Percentiles rank a stretch among this genome's conserved stretches.
Conservation (phyloP, 768 basidiomycete species). For the Tulasnella sp. region DNA sequence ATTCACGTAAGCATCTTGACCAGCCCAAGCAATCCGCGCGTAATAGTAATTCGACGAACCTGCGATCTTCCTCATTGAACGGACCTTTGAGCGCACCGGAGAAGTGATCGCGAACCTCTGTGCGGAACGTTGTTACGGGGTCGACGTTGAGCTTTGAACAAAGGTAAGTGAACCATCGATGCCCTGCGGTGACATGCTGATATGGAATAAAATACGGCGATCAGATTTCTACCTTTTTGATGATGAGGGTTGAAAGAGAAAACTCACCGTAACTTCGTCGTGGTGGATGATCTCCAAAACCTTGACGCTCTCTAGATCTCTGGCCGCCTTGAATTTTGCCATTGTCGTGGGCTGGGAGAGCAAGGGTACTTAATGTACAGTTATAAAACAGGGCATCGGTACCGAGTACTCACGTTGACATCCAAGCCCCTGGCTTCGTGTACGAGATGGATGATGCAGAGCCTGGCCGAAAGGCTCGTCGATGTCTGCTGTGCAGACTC, state of each 20-base stretch:
- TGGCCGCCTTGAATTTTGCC: slow-evolving; percentile 51
- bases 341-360: slow-evolving; percentile 48
- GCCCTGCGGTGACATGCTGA: slow-evolving; percentile 71
- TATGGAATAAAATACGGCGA: neutral
- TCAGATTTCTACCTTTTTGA: neutral
- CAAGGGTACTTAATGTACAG: neutral
- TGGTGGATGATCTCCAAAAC: slow-evolving; percentile 67
- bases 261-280: slow-evolving; percentile 47
- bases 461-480: slow-evolving; percentile 53
- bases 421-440: slow-evolving; percentile 79
- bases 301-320: slow-evolving; percentile 54
- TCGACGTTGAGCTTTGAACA: slow-evolving; percentile 47
- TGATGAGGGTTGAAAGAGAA: neutral
- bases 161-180: slow-evolving; percentile 74
- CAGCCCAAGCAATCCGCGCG: no score
- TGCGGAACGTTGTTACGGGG: slow-evolving; percentile 55
- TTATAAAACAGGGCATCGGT: neutral
- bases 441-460: slow-evolving; percentile 78
- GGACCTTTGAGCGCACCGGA: slow-evolving; percentile 66
- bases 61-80: slow-evolving; percentile 67
- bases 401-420: slow-evolving; percentile 38
- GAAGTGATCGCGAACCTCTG: slow-evolving; percentile 60
- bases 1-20: neutral
- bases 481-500: slow-evolving; percentile 62
- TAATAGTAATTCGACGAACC: neutral